These are phyloP conservation scores for Melastoma candidum DNA, from an alignment of 441 rosid species.

Conservation along the genomic window DNA sequence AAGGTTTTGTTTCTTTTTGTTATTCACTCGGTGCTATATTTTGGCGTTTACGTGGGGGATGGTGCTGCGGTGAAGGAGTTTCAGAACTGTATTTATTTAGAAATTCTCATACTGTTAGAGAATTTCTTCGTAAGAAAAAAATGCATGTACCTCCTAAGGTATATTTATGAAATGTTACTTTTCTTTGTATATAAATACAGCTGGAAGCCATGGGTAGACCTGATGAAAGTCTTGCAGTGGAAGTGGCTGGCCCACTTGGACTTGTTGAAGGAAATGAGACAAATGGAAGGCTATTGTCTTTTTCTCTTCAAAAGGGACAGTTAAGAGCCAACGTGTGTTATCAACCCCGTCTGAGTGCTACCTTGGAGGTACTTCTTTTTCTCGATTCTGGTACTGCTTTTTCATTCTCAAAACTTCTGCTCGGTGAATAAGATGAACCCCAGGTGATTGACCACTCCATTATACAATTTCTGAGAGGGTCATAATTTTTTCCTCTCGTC, in stretches of 20 bases:
- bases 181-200: slow-evolving; percentile 36
- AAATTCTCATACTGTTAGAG: too few species aligned
- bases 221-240: slow-evolving; percentile 86
- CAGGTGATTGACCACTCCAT: not conserved
- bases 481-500: too few species aligned
- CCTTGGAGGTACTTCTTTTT: slow-evolving; percentile 63
- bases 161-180: slow-evolving; percentile 1
- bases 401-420: not conserved
- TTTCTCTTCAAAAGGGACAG: slow-evolving; percentile 92
- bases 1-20: too few species aligned
- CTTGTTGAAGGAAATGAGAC: slow-evolving; percentile 48
- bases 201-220: slow-evolving; percentile 87
- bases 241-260: slow-evolving; percentile 63
- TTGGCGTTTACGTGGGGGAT: too few species aligned
- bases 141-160: too few species aligned
- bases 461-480: too few species aligned
- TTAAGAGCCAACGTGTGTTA: slow-evolving; percentile 68
- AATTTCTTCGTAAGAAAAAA: too few species aligned
- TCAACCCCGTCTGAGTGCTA: slow-evolving; percentile 76
- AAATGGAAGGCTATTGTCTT: slow-evolving; percentile 63
- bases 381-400: slow-evolving; percentile 6
- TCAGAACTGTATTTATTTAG: too few species aligned
- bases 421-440: slow-evolving; percentile 1
- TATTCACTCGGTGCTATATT: too few species aligned
- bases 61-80: too few species aligned